Base-by-base conservation (phyloP, 495 filamentous ascomycete species). In the Talaromyces liani region DNA sequence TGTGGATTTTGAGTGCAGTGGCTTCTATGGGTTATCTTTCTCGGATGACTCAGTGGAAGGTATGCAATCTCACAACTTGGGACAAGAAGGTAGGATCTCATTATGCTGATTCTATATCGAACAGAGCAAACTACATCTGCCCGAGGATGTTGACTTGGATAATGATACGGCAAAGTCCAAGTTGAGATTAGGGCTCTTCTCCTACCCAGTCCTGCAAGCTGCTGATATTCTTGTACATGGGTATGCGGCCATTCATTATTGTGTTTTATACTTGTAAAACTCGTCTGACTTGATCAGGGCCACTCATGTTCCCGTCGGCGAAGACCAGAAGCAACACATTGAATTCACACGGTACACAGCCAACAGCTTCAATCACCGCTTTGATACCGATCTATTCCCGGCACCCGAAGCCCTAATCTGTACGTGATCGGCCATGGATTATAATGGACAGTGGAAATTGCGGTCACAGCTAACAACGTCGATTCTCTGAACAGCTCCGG, bases 21-120 rank as follows among this genome's bases (percentile, higher is more conserved):
- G 91, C 95, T 31, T 90, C 87, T 4, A 92, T 90, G 77, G 94
- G 95, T 12, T 92, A 95, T 73, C 79, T 98, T 33, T 87, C 85
- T 3, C 83, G 95, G 10, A 98, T 98, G 95, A 98, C 94, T 47
- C 93, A 97, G 76, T 98, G 93, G 93, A 98, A 98, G 85, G 91
- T 92, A 62, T 68, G 79, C 71, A 24, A 41, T 12, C 33, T 20
- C 18, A 47, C 27, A 54, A 16, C 57, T 41, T 16, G 18, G 18
- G 6, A 12, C 2, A 49, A 49, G 5, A 14, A n/a, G n/a, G n/a
- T n/a, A n/a, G n/a, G n/a, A 4, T 47, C 0, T 6, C 27, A 31
- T 20, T 12, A 18, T 33, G 3, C 47, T 54, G 31, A 55, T 33
- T 1, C 34, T 36, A 39, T 9, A 34, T 16, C 0, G 22, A 29